Percentiles rank a stretch among this genome's conserved stretches.
phyloP scores from a whole-genome alignment of 2,329 filamentous ascomycete genomes.

The Pseudogymnoascus sp. region DNA sequence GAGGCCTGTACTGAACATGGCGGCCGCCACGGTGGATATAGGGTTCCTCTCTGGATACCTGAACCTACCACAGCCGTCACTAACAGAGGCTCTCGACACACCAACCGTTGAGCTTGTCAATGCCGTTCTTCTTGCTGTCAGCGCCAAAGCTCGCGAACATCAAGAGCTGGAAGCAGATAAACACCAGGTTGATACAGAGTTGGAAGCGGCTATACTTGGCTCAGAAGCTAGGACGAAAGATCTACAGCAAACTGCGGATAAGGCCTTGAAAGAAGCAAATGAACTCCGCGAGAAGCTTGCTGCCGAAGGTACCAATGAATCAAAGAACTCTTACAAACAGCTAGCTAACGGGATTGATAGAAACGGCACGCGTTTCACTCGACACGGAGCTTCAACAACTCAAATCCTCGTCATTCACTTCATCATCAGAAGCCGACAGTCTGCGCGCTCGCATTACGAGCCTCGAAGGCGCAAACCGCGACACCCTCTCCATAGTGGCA shows the following conservation, averaged over 20 bases:
- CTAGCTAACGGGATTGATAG: slow-evolving; percentile 38
- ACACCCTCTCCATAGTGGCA: slow-evolving; percentile 81
- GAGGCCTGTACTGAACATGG: slow-evolving; percentile 40
- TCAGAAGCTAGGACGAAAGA: slow-evolving; percentile 76
- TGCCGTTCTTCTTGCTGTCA: slow-evolving; percentile 65
- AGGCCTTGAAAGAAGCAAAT: slow-evolving; percentile 75
- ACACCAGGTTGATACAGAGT: slow-evolving; percentile 80
- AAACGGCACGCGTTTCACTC: slow-evolving; percentile 65
- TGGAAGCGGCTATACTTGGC: slow-evolving; percentile 80
- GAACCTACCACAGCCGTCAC: slow-evolving; percentile 56
- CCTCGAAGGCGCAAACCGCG: slow-evolving; percentile 85
- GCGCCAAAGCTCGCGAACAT: slow-evolving; percentile 71
- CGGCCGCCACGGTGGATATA: slow-evolving; percentile 55
- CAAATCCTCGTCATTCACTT: slow-evolving; percentile 66
- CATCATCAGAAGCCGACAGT: slow-evolving; percentile 65
- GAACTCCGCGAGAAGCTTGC: slow-evolving; percentile 73
- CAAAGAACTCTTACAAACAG: slow-evolving; percentile 8
- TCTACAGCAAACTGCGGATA: slow-evolving; percentile 74
- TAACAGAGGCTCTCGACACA: slow-evolving; percentile 53
- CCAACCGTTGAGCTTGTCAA: slow-evolving; percentile 74
- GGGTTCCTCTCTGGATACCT: slow-evolving; percentile 67
- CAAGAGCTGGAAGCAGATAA: slow-evolving; percentile 82
- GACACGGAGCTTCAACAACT: slow-evolving; percentile 76
- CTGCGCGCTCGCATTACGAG: slow-evolving; percentile 77
- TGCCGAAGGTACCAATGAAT: slow-evolving; percentile 57